These are phyloP conservation scores for Hemileccinum rubropunctum DNA, from an alignment of 768 basidiomycete genomes.

Conservation along the genomic window DNA sequence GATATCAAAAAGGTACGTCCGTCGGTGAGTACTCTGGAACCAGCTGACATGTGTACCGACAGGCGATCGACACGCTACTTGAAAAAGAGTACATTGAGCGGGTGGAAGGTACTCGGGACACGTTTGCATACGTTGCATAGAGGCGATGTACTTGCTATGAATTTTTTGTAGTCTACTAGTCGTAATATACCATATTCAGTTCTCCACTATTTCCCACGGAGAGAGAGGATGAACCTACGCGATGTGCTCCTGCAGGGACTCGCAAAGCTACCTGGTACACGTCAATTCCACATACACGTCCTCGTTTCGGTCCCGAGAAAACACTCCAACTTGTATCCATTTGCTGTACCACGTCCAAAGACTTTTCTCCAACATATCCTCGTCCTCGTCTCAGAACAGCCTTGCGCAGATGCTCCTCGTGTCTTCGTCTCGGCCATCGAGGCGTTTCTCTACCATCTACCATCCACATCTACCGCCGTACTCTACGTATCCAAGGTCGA, in stretches of 20 bases:
- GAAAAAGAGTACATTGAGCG: slow-evolving; percentile 99
- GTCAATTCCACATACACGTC: slow-evolving; percentile 73
- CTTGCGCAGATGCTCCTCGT: slow-evolving; percentile 44
- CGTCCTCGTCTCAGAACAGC: slow-evolving; percentile 68
- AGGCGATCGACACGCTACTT: slow-evolving; percentile 88
- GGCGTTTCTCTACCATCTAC: slow-evolving; percentile 70
- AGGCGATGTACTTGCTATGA: not conserved
- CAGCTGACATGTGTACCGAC: slow-evolving; percentile 2
- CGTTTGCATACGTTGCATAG: slow-evolving; percentile 42
- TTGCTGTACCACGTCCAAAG: slow-evolving; percentile 63
- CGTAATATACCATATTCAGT: slow-evolving; percentile 20
- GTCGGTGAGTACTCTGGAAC: not conserved
- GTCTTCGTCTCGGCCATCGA: slow-evolving; percentile 81
- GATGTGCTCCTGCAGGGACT: slow-evolving; percentile 62
- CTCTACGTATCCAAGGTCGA: slow-evolving; percentile 95
- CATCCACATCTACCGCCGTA: slow-evolving; percentile 63
- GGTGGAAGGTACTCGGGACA: slow-evolving; percentile 86
- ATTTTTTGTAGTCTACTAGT: not conserved
- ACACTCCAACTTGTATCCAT: slow-evolving; percentile 69
- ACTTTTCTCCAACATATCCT: slow-evolving; percentile 75
- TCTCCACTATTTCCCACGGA: slow-evolving; percentile 27
- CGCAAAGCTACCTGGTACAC: slow-evolving; percentile 55
- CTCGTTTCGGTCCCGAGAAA: slow-evolving; percentile 69
- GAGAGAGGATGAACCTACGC: slow-evolving; percentile 46
- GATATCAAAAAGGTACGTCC: slow-evolving; percentile 88